A percentile compares a stretch with the other conserved stretches of the same genome.
phyloP scores from a whole-genome alignment of 768 basidiomycete species.

The Trametes elegans region DNA sequence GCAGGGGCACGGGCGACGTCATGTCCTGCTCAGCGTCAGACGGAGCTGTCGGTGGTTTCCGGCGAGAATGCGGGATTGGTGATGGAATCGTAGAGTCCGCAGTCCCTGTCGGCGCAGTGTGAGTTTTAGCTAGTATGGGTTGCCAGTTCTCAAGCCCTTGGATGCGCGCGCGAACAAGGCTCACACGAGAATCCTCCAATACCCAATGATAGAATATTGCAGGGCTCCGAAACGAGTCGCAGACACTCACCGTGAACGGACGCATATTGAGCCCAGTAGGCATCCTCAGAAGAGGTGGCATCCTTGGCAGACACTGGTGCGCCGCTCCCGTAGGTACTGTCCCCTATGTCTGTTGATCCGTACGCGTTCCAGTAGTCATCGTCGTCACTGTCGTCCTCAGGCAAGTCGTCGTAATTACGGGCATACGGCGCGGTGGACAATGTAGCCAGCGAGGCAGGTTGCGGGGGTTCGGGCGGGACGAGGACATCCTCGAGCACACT shows the following conservation, averaged over 20 bases:
- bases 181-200: too few relatives aligned
- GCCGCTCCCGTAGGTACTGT: slow-evolving; percentile 19
- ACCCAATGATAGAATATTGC: too few relatives aligned
- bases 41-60: slow-evolving; percentile 26
- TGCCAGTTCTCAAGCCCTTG: not conserved
- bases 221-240: too few relatives aligned
- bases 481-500: slow-evolving; percentile 28
- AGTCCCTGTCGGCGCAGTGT: slow-evolving; percentile 44
- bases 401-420: slow-evolving; percentile 19
- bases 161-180: not conserved
- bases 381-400: slow-evolving; percentile 37
- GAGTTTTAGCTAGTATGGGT: not conserved
- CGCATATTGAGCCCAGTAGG: slow-evolving; percentile 77
- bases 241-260: slow-evolving; percentile 59
- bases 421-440: not conserved
- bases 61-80: slow-evolving; percentile 33
- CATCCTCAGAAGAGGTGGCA: slow-evolving; percentile 45
- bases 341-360: slow-evolving; percentile 36
- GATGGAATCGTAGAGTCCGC: slow-evolving; percentile 70
- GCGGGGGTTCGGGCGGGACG: slow-evolving; percentile 31
- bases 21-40: slow-evolving; percentile 17
- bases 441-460: slow-evolving; percentile 11
- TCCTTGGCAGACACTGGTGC: slow-evolving; percentile 27
- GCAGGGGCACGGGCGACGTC: slow-evolving; percentile 25
- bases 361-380: slow-evolving; percentile 73